Evolutionary conservation across 2,329 filamentous ascomycete genomes (phyloP), one percentile per base, ranked within the genome.

Genomic region (Paraconiothyrium brasiliense): DNA sequence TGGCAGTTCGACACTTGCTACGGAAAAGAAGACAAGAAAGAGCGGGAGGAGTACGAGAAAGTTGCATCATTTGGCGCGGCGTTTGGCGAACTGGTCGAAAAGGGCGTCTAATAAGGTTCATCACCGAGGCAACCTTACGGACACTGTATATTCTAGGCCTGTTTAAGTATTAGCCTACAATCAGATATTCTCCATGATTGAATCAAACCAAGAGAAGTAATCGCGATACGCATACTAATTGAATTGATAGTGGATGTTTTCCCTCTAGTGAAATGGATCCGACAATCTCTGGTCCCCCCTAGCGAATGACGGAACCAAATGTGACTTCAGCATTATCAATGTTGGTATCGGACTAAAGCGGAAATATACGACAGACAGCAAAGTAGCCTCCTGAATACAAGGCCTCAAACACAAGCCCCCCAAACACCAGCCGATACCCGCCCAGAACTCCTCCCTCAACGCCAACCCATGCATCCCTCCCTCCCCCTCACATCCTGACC

Each of bases 41-140:
- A 41, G 27, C 27, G 30, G 35, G 13, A 37, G 35, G 13, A 27
- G 58, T 3, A 37, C 20, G 35, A 57, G n/a, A 47, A 59, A 41
- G 43, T 49, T 62, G 62, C 54, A 63, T 70, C 69, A 71, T 71
- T 67, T 67, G 68, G 69, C 70, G 61, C 68, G 71, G 71, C 71
- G 71, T 73, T 72, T 70, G 69, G 69, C 68, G 70, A 71, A 68
- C 51, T 54, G 66, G 60, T 37, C 8, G 32, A 32, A 47, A 47
- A 48, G 54, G 54, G 54, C 54, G 54, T 56, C 54, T 47, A 32
- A 39, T 56, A 46, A 22, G 43, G n/a, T 46, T 46, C 43, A 14
- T 14, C 11, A 14, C 35, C 35, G 35, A 37, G 14, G 4, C 8
- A 11, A 9, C 35, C 35, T 10, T 37, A 20, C 13, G 41, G 41